Base-by-base conservation (phyloP, 495 filamentous ascomycete genomes). In the Pseudevernia furfuracea region DNA sequence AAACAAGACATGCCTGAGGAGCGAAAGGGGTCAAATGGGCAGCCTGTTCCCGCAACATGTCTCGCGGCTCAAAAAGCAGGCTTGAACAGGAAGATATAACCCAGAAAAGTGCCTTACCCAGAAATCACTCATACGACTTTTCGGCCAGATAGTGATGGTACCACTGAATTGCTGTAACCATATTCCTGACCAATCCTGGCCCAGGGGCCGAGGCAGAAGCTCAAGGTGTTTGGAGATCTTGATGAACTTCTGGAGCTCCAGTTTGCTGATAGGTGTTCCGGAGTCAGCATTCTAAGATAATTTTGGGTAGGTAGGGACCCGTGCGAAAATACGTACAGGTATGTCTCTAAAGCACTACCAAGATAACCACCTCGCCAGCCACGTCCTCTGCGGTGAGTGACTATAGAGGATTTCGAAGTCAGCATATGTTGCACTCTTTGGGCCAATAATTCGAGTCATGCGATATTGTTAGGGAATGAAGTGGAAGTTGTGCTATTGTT, bases 311-410 rank as follows among this genome's bases (percentile, higher is more conserved):
- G 21, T 17, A 6, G 23, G 28, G 5, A 5, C 23, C 71, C 96
- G 96, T 23, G 57, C n/a, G n/a, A 8, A 28, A 28, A 43, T 6
- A 43, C 38, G 19, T 39, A 61, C 75, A 97, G 85, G 71, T 92
- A 96, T 71, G 96, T 92, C 72, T 97, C 94, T 4, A 89, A 81
- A 0, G 94, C 92, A n/a, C 84, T 88, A 32, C 92, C 92, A 1
- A 97, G 80, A 76, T 92, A 98, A 4, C 94, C 94, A 44, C 94
- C 94, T 39, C 94, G 87, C 94, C 94, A 98, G 60, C 94, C 94
- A 43, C 92, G 89, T 10, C 94, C 94, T 64, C 85, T 87, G 53
- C 94, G 89, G 74, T 98, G 94, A 0, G 94, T 97, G 41, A 98
- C 94, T 55, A n/a, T 17, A 34, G 30, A 19, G 11, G 10, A 21